Evolutionary conservation across 805 yeast genomes (phyloP), one percentile per base, ranked within the genome.

Genomic region (Pichia membranifaciens): DNA sequence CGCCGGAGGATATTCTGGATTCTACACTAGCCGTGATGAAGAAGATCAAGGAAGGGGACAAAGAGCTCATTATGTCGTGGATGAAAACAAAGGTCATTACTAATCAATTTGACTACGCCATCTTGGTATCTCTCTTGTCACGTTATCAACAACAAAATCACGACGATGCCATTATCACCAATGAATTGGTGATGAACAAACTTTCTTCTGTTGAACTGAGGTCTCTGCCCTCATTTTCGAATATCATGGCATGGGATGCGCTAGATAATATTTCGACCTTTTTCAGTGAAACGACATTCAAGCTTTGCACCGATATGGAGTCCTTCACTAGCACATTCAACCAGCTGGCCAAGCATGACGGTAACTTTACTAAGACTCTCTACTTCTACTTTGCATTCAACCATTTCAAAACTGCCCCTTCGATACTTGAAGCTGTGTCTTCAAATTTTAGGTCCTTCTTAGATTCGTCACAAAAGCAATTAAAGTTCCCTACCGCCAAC

Each of bases 401-500:
- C 12, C 47, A 45, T 8, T 52, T 60, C 15, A 25, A 51, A 12
- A 31, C 17, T 4, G 28, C 49, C n/a, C 22, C 29, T 2, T 6
- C 33, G 2, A 37, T 49, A 22, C 25, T 49, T 9, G 36, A 16
- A 13, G 10, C 40, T 28, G 6, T 48, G 43, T 28, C 33, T 9
- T 1, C 31, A 29, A 13, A 42, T 41, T 38, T 53, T 51, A 9
- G 58, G 49, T 18, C 40, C 20, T 33, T 33, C 36, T 16, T 52
- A 5, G 21, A 34, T 12, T 25, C 41, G 4, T 45, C 65, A 1
- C 38, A 71, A 17, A 45, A 58, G 2, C 39, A 53, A 0, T 51
- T 68, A 2, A 56, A 58, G 8, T 78, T 77, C 51, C 82, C 82
- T 0, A 62, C 58, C 28, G 78, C 81, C 2, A 61, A 66, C 10